A percentile compares a stretch with the other conserved stretches of the same genome.
These are phyloP conservation scores for Prunus kanzakura DNA, from an alignment of 306 rosid genomes.

Conservation along the genomic window DNA sequence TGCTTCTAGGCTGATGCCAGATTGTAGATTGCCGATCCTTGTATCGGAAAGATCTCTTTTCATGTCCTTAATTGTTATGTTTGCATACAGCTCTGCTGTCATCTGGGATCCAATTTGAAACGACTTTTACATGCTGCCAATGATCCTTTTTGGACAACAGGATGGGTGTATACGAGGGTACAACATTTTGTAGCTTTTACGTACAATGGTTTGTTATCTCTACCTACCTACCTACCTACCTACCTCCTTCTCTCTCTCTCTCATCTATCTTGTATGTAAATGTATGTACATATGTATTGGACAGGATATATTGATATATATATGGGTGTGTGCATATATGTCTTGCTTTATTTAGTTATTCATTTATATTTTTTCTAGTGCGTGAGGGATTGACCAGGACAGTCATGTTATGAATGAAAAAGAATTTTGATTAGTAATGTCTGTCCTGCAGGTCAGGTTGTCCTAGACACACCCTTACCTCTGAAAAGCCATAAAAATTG, in stretches of 20 bases:
- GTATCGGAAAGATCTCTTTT: neutral
- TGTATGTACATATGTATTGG: neutral
- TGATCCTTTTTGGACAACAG: slow-evolving; percentile 83
- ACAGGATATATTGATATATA: too few relatives aligned
- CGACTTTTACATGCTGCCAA: slow-evolving; percentile 55
- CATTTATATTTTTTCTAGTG: neutral
- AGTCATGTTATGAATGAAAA: neutral
- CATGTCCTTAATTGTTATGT: neutral
- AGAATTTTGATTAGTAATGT: neutral
- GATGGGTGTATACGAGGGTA: slow-evolving; percentile 81
- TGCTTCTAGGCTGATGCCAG: slow-evolving; percentile 7
- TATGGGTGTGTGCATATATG: neutral
- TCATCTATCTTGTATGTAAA: neutral
- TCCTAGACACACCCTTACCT: slow-evolving; percentile 66
- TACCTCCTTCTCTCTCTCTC: neutral
- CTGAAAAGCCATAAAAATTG: slow-evolving; percentile 44
- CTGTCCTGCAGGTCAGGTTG: slow-evolving; percentile 66
- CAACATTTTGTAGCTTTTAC: slow-evolving; percentile 66
- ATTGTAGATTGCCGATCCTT: neutral
- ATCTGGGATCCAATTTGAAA: slow-evolving; percentile 64
- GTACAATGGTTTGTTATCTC: slow-evolving; percentile 64
- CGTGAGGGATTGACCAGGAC: neutral
- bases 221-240: neutral
- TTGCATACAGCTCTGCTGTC: slow-evolving; percentile 58
- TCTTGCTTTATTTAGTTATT: neutral